Conservation (phyloP, 208 protist species). For the Acanthamoeba royreba region DNA sequence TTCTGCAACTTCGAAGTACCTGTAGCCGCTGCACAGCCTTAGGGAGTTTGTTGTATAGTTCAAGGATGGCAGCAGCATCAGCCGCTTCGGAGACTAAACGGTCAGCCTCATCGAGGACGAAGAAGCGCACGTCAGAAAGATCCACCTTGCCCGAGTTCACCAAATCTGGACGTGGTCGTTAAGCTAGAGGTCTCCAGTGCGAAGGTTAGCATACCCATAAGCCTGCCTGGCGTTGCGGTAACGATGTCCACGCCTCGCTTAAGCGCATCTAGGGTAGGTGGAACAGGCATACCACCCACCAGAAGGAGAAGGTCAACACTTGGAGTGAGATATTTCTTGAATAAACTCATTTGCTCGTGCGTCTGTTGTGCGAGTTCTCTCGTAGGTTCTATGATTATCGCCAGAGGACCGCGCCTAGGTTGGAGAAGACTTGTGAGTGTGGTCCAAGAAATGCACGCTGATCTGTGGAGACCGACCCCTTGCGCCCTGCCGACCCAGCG, state of each 20-base stretch:
- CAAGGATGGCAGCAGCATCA: not conserved
- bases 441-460: not conserved
- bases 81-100: conserved; percentile 54
- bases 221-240: conserved; percentile 70
- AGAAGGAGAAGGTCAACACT: conserved; percentile 44
- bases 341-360: conserved; percentile 51
- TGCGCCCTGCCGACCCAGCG: not conserved
- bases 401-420: not conserved
- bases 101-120: conserved; percentile 82
- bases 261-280: not conserved
- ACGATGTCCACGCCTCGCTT: conserved; percentile 72
- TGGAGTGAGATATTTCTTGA: conserved; percentile 61
- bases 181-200: not conserved
- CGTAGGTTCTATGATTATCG: conserved; percentile 75
- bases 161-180: too few relatives aligned
- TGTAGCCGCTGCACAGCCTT: conserved; percentile 53
- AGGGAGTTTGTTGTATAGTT: conserved; percentile 47
- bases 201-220: conserved; percentile 55
- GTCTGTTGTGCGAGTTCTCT: conserved; percentile 75
- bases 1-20: too few relatives aligned
- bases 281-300: conserved; percentile 55
- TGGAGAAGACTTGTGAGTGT: not conserved
- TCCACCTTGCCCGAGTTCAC: conserved; percentile 47
- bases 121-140: conserved; percentile 65
- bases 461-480: not conserved